Conservation (phyloP, 129 eudicot genomes). For the Escallonia rubra region DNA sequence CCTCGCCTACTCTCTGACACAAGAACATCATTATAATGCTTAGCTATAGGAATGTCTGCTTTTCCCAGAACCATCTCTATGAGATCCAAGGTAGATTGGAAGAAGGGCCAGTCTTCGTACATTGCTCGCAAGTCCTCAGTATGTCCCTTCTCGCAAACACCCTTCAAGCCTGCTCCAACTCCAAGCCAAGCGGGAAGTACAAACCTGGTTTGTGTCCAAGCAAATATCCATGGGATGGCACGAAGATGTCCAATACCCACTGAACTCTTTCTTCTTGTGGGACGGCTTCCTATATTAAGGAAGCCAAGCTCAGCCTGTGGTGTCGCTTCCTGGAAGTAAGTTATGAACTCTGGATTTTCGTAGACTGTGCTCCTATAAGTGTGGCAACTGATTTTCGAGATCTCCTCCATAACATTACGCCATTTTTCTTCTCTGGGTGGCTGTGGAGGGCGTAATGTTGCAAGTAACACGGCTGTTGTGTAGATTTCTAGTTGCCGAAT, state of each 20-base stretch:
- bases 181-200: slow-evolving; percentile 98
- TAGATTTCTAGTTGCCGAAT: slow-evolving; percentile 86
- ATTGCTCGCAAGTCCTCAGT: slow-evolving; percentile 60
- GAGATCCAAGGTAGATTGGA: slow-evolving; percentile 82
- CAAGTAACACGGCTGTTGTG: slow-evolving; percentile 89
- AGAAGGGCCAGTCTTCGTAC: slow-evolving; percentile 93
- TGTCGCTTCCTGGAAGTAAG: slow-evolving; percentile 93
- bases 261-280: slow-evolving; percentile 60
- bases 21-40: slow-evolving; percentile 72
- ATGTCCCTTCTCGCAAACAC: slow-evolving; percentile 72
- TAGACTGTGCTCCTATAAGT: slow-evolving; percentile 75
- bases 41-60: slow-evolving; percentile 66
- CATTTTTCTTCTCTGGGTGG: slow-evolving; percentile 88
- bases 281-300: slow-evolving; percentile 95
- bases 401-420: slow-evolving; percentile 91
- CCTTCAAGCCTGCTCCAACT: slow-evolving; percentile 81
- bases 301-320: slow-evolving; percentile 90
- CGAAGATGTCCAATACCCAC: slow-evolving; percentile 76
- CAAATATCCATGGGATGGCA: slow-evolving; percentile 97
- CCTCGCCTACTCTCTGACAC: slow-evolving; percentile 53
- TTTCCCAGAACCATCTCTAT: slow-evolving; percentile 94
- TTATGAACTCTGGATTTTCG: slow-evolving; percentile 76
- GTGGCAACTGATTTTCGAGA: slow-evolving; percentile 58
- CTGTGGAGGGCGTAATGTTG: slow-evolving; percentile 86
- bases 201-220: slow-evolving; percentile 94